These are phyloP conservation scores for Entomophthora muscae DNA, from an alignment of 371 early-diverging fungal species.

Conservation along the genomic window DNA sequence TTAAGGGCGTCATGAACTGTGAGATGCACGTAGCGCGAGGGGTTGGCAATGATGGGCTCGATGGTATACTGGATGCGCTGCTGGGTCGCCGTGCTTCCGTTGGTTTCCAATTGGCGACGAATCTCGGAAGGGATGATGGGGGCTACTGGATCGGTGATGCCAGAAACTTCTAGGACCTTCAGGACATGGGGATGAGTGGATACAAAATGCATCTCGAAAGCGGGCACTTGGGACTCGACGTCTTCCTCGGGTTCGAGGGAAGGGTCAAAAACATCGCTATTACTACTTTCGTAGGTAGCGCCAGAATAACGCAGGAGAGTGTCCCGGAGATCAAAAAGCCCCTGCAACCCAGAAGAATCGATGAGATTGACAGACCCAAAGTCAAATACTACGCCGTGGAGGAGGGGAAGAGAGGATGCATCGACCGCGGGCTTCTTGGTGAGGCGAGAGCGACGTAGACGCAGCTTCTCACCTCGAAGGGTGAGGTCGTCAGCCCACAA, in stretches of 20 bases:
- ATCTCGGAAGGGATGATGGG: constrained; percentile 14
- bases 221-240: constrained; percentile 8
- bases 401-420: neutral
- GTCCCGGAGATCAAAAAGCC: constrained; percentile 30
- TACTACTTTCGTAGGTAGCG: neutral
- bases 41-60: neutral
- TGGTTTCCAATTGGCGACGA: neutral
- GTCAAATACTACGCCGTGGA: constrained; percentile 43
- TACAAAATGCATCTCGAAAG: constrained; percentile 19
- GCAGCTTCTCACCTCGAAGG: neutral
- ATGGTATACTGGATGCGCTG: neutral
- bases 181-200: constrained; percentile 16
- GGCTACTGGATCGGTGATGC: constrained; percentile 19
- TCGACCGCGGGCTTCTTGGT: neutral
- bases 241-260: constrained; percentile 3
- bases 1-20: constrained; percentile 5
- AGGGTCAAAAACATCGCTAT: neutral
- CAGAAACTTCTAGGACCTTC: constrained; percentile 16
- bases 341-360: no score
- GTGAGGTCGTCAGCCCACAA: constrained; percentile 13
- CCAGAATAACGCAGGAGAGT: constrained; percentile 28
- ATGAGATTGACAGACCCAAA: constrained; percentile 33
- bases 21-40: constrained; percentile 1
- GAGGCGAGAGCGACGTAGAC: neutral
- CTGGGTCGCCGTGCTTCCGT: neutral